phyloP scores from a whole-genome alignment of 768 basidiomycete genomes.

The Chalciporus chontae region DNA sequence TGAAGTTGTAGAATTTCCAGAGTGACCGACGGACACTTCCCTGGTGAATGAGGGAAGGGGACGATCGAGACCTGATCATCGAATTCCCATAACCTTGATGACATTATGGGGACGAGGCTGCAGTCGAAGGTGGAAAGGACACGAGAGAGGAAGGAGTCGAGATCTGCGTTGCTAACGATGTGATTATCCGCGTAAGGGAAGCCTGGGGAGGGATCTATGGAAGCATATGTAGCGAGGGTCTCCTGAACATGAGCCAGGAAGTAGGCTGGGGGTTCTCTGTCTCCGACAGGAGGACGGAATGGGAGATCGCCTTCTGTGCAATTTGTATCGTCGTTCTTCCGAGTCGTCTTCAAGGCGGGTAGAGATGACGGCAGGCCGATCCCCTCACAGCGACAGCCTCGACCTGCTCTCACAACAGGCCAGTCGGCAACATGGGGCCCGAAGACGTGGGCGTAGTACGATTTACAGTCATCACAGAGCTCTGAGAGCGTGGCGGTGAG shows the following conservation, averaged over 20 bases:
- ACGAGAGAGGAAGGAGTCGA: slow-evolving; percentile 42
- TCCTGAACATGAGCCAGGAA: slow-evolving; percentile 36
- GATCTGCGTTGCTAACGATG: slow-evolving; percentile 23
- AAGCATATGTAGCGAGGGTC: slow-evolving; percentile 47
- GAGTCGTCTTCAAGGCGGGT: slow-evolving; percentile 8
- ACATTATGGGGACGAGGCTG: slow-evolving; percentile 15
- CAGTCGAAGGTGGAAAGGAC: slow-evolving; percentile 45
- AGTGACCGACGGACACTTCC: slow-evolving; percentile 4
- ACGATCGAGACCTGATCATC: slow-evolving; percentile 24
- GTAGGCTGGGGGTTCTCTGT: slow-evolving; percentile 30
- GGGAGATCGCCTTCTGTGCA: slow-evolving; percentile 18
- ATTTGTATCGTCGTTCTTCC: neutral
- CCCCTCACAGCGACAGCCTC: slow-evolving; percentile 45
- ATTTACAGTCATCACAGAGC: slow-evolving; percentile 48
- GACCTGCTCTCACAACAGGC: slow-evolving; percentile 44
- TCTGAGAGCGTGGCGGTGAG: slow-evolving; percentile 28
- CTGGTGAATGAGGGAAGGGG: slow-evolving; percentile 11
- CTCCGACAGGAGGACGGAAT: slow-evolving; percentile 32
- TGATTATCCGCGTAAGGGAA: slow-evolving; percentile 26
- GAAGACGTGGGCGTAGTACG: slow-evolving; percentile 52
- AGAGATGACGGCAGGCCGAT: slow-evolving; percentile 15
- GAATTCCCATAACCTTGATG: slow-evolving; percentile 26
- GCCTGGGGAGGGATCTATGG: slow-evolving; percentile 34
- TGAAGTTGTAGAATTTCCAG: slow-evolving; percentile 22
- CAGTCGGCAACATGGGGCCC: slow-evolving; percentile 51